Evolutionary conservation across 2,329 filamentous ascomycete species (phyloP).

Genomic region (Akanthomyces dipterigenus): DNA sequence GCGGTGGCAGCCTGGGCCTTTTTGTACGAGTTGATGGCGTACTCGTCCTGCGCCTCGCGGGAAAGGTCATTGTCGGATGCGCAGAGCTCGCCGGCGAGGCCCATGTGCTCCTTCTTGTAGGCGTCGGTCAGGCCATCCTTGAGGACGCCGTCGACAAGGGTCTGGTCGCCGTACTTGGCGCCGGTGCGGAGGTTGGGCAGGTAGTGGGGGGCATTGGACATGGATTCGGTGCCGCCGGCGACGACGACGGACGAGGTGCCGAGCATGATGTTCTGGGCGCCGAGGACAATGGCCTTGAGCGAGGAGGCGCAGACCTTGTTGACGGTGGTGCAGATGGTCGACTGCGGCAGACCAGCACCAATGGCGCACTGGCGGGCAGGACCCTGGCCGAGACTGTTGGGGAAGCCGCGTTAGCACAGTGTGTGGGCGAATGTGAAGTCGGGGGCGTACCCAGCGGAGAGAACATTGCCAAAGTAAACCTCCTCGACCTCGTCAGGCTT

Average conservation of each 20-base stretch:
- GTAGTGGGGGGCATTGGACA: slow-evolving; percentile 98
- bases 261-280: slow-evolving; percentile 94
- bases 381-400: slow-evolving; percentile 78
- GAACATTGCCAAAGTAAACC: slow-evolving; percentile 96
- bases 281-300: slow-evolving; percentile 89
- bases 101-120: slow-evolving; percentile 97
- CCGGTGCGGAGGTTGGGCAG: slow-evolving; percentile 79
- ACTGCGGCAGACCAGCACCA: slow-evolving; percentile 74
- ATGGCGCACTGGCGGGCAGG: slow-evolving; percentile 92
- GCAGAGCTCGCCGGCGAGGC: slow-evolving; percentile 86
- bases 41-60: slow-evolving; percentile 86
- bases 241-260: slow-evolving; percentile 90
- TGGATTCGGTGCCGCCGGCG: slow-evolving; percentile 92
- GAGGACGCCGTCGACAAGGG: slow-evolving; percentile 81
- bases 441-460: slow-evolving; percentile 78
- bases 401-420: background rate
- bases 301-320: slow-evolving; percentile 99
- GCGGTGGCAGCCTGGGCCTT: slow-evolving; percentile 83
- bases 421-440: background rate
- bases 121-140: slow-evolving; percentile 93
- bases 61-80: slow-evolving; percentile 73
- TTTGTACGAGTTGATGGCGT: slow-evolving; percentile 92
- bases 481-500: slow-evolving; percentile 89
- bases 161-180: slow-evolving; percentile 89
- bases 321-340: slow-evolving; percentile 80